A percentile compares a stretch with the other conserved stretches of the same genome.
phyloP scores from a whole-genome alignment of 2,329 filamentous ascomycete species.

The Aspergillus japonicus region DNA sequence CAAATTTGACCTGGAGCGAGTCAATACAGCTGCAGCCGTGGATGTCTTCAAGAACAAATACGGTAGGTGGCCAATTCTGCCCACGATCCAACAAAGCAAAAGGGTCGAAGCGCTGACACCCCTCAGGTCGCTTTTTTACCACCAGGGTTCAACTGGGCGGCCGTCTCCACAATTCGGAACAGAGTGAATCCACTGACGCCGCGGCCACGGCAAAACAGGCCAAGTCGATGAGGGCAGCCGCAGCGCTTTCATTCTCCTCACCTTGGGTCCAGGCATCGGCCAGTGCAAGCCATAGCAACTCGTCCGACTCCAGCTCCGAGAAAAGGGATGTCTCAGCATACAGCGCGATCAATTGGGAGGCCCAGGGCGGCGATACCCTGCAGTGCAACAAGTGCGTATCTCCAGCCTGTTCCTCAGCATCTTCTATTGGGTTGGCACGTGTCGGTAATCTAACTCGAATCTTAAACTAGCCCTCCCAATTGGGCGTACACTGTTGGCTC shows the following conservation, averaged over 20 bases:
- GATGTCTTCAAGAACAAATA: not conserved
- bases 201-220: not conserved
- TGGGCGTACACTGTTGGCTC: slow-evolving; percentile 9
- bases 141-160: not conserved
- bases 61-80: not conserved
- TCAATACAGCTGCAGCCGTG: not conserved
- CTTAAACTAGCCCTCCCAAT: slow-evolving; percentile 4
- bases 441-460: not conserved
- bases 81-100: no score
- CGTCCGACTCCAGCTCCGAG: not conserved
- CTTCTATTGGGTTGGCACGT: no score
- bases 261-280: not conserved
- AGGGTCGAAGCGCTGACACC: not conserved
- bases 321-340: not conserved
- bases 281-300: not conserved
- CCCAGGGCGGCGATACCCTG: slow-evolving; percentile 12
- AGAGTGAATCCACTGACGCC: not conserved
- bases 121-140: not conserved
- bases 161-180: not conserved
- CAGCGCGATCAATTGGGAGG: not conserved
- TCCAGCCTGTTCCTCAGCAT: no score
- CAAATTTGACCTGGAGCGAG: not conserved
- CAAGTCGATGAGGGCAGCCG: not conserved
- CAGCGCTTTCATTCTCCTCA: not conserved
- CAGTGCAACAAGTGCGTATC: slow-evolving; percentile 11